These are phyloP conservation scores for Debaryomycetaceae sp. DNA, from an alignment of 1,139 yeast species.

Conservation along the genomic window DNA sequence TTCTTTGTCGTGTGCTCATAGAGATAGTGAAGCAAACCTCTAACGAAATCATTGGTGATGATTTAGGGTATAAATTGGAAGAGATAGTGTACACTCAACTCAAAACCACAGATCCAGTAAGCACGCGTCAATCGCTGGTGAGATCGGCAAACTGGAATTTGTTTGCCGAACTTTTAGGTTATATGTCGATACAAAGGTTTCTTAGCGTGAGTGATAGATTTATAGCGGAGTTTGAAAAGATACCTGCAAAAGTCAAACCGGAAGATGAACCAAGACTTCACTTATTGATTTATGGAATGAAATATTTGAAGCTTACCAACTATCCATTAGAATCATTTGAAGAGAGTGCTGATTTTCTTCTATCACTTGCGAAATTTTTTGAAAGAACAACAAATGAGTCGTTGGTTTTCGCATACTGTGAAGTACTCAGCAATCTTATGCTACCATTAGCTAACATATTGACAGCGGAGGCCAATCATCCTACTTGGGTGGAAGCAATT, in stretches of 20 bases:
- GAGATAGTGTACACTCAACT: slow-evolving; percentile 92
- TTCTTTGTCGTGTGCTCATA: slow-evolving; percentile 87
- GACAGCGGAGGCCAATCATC: slow-evolving; percentile 95
- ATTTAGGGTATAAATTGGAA: slow-evolving; percentile 78
- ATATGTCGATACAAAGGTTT: slow-evolving; percentile 82
- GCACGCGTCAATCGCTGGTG: slow-evolving; percentile 58
- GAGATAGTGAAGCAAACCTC: slow-evolving; percentile 92
- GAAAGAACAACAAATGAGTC: slow-evolving; percentile 60
- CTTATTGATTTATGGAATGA: slow-evolving; percentile 85
- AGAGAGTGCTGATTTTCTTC: slow-evolving; percentile 86
- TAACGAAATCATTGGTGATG: slow-evolving; percentile 67
- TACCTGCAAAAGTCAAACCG: slow-evolving; percentile 49
- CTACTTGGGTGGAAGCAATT: slow-evolving; percentile 88
- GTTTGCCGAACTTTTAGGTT: slow-evolving; percentile 84
- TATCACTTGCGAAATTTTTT: slow-evolving; percentile 83
- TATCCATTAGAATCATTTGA: slow-evolving; percentile 89
- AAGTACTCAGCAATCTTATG: slow-evolving; percentile 69
- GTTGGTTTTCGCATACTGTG: slow-evolving; percentile 75
- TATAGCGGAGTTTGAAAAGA: slow-evolving; percentile 85
- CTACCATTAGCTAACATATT: slow-evolving; percentile 80
- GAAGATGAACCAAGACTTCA: slow-evolving; percentile 74
- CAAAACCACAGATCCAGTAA: slow-evolving; percentile 79
- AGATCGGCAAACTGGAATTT: slow-evolving; percentile 93
- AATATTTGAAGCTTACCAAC: slow-evolving; percentile 70
- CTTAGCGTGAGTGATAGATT: slow-evolving; percentile 89